Evolutionary conservation across 169 alveolate genomes (phyloP), one percentile per base, ranked within the genome.

Genomic region (Cyclospora cayetanensis): DNA sequence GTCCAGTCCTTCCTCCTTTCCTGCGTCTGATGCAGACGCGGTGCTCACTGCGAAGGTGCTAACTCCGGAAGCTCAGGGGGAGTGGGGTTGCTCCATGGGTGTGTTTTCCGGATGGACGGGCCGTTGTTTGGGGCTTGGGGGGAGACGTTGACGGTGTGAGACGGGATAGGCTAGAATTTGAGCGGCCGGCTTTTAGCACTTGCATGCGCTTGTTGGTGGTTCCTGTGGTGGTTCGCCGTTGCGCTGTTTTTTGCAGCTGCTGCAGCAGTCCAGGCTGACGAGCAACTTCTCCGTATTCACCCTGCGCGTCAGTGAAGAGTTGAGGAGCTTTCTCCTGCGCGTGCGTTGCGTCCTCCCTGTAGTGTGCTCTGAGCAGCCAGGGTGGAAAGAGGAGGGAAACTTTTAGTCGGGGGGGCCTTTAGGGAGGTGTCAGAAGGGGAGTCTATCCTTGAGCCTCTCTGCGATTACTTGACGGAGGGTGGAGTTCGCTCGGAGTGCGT

Each of bases 281-380:
- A 96, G 98, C 94, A 97, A 97, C 86, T 97, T 97, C 70, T 96
- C 97, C 80, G 98, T 97, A 1, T 97, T 96, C 50, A 97, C 98
- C 1, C 96, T 96, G 79, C 90, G 98, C 31, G 95, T 97, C 82
- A 96, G 98, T 25, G 98, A 97, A 80, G 97, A 96, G 52, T 96
- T 97, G 29, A 96, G 96, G 25, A 96, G 92, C 43, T 97, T 96
- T 87, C 95, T 97, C 15, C 70, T 95, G 52, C 93, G 92, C 85
- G 97, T 87, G 35, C 22, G 89, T 52, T 53, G 66, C 18, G 9
- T 50, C 60, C 60, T 50, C 25, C 60, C 60, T 63, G 35, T 63
- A 7, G 35, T 63, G n/a, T 63, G 11, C 76, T 63, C 76, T 63
- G n/a, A n/a, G n/a, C n/a, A n/a, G n/a, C n/a, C n/a, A n/a, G n/a